Evolutionary conservation across 495 filamentous ascomycete genomes (phyloP), one percentile per base, ranked within the genome.

Genomic region (Penicillium parvum): DNA sequence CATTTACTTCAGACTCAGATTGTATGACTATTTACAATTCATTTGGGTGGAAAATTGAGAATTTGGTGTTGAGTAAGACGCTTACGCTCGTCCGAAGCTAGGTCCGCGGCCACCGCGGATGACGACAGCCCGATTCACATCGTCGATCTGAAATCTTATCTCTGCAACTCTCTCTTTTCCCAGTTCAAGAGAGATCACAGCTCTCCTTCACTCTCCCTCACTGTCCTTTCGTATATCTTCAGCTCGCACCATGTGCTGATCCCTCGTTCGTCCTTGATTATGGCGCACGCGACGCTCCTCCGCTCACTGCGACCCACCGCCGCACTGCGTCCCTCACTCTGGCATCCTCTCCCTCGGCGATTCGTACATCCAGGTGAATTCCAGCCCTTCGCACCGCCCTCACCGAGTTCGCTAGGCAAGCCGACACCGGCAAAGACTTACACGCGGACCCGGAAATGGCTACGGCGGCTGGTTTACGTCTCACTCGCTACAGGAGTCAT

Each of bases 351-450:
- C 15, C 27, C 34, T 18, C 51, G 43, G 23, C 57, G 63, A 40
- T 32, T 48, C 47, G 54, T 56, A 22, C 62, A 69, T 46, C 40
- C 63, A 2, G 52, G 58, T 45, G 42, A 53, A 40, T 88, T 84
- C 65, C 73, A 83, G 43, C 79, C 85, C n/a, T 79, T 95, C 37
- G 76, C 74, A 5, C 91, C 91, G 14, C 90, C 90, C 2, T 77
- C 85, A 4, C 91, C 91, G 2, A 73, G 72, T 37, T 84, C 82
- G n/a, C 75, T 97, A 25, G 86, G 86, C 27, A 83, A 81, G 54
- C 81, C 90, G 7, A 69, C 61, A n/a, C 66, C 78, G 1, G 77
- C 86, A 11, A 78, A 79, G 56, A 65, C 64, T 26, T 89, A 82
- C 65, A 70, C 60, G 15, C 84, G 81, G 23, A 78, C 74, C 14